Evolutionary conservation across 2,329 filamentous ascomycete species (phyloP), one percentile per base, ranked within the genome.

Genomic region (Xylariaceae sp.): DNA sequence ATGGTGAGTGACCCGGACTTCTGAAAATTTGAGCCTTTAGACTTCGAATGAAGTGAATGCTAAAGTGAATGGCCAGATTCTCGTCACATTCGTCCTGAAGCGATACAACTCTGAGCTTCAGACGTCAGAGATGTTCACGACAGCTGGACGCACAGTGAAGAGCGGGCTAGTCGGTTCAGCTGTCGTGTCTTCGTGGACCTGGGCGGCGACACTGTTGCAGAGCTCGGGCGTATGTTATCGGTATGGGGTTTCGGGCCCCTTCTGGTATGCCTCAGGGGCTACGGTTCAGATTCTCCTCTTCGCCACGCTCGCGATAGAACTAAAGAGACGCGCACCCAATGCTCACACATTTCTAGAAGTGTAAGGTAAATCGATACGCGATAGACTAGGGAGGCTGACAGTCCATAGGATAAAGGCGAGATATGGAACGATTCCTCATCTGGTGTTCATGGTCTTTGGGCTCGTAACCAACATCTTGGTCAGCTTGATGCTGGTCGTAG

Each of bases 131-230:
- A 93, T 89, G 79, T 95, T 95, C 72, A 89, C 78, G 49, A 95
- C 89, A 0, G 89, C 89, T 37, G 89, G 89, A 15, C 76, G 90
- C 47, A 89, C 87, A 1, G 87, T 95, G 51, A 95, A 95, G 61
- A 89, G 87, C 8, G 90, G 89, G 33, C 73, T 95, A 12, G 88
- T 95, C 1, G 87, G 87, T 9, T 87, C 87, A 4, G 89, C 89
- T 13, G 89, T 95, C n/a, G 88, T 95, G 3, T 90, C 85, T 13
- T 89, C 85, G 4, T 95, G 90, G 89, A 95, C 89, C 0, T 95
- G 89, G 89, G 89, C 88, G 1, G 89, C 87, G 17, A 93, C 87
- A 0, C 71, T 91, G 2, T 72, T 93, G 2, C 87, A 93, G 58
- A 86, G 80, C 2, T 83, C 86, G 1, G 79, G 82, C n/a, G 85